phyloP scores from a whole-genome alignment of 2,329 filamentous ascomycete species.

The Hypoxylon sp. region DNA sequence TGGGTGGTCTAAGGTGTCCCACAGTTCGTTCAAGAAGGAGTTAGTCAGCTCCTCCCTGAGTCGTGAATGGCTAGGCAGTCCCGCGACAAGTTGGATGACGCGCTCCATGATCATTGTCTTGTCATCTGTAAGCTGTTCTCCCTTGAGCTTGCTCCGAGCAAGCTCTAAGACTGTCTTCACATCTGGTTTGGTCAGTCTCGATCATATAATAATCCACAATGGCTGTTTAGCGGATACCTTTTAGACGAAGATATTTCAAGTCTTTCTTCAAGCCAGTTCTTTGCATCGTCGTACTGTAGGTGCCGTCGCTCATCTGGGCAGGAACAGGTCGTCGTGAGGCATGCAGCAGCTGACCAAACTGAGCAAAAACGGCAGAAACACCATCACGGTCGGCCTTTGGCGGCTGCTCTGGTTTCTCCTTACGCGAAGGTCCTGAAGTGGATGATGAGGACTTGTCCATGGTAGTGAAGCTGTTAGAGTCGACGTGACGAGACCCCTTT shows the following conservation, averaged over 20 bases:
- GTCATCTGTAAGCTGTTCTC: conserved; percentile 75
- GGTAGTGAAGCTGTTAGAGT: conserved; percentile 38
- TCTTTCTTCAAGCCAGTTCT: conserved; percentile 68
- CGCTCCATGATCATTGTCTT: conserved; percentile 83
- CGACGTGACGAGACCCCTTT: conserved; percentile 10
- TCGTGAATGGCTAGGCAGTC: conserved; percentile 72
- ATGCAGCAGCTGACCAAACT: conserved; percentile 54
- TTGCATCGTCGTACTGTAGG: conserved; percentile 63
- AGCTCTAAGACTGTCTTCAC: conserved; percentile 72
- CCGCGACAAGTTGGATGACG: conserved; percentile 76
- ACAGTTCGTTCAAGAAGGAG: conserved; percentile 75
- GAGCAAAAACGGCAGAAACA: conserved; percentile 52
- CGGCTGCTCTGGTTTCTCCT: conserved; percentile 38
- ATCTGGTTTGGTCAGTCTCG: conserved; percentile 58
- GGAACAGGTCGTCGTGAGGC: conserved; percentile 73
- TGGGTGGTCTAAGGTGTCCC: conserved; percentile 79
- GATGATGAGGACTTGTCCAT: conserved; percentile 29
- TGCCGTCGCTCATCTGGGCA: conserved; percentile 72
- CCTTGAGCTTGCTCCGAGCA: conserved; percentile 72
- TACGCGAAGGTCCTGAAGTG: conserved; percentile 35
- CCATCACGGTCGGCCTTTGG: conserved; percentile 52
- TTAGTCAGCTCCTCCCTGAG: conserved; percentile 74
- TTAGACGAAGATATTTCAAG: conserved; percentile 65
- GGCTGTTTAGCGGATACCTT: conserved; percentile 54
- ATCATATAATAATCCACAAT: not conserved